These are phyloP conservation scores for Lachancea dasiensis DNA, from an alignment of 805 yeast species.

Conservation along the genomic window DNA sequence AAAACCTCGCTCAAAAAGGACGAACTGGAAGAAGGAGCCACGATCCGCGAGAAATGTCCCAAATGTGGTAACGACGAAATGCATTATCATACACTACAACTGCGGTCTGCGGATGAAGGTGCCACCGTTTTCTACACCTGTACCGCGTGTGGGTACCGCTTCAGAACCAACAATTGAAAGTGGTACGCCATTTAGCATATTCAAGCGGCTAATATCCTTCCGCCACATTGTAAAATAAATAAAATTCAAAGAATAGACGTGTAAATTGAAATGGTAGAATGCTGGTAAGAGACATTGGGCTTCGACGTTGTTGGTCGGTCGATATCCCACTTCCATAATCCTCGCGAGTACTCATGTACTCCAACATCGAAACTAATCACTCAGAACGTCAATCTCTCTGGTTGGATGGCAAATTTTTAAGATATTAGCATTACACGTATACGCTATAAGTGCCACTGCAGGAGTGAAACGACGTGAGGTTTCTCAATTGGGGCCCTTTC, in stretches of 20 bases:
- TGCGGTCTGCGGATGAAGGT: constrained; percentile 99
- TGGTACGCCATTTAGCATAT: no score
- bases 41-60: constrained; percentile 97
- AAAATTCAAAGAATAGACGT: no score
- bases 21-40: constrained; percentile 91
- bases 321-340: no score
- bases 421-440: neutral
- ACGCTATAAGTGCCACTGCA: neutral
- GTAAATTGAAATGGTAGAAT: no score
- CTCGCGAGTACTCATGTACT: no score
- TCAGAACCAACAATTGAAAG: constrained; percentile 80
- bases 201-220: no score
- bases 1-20: constrained; percentile 72
- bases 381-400: neutral
- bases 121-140: constrained; percentile 98
- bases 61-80: constrained; percentile 97
- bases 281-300: no score
- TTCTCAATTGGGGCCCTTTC: neutral
- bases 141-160: constrained; percentile 85
- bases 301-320: no score
- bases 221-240: no score
- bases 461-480: no score
- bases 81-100: constrained; percentile 94
- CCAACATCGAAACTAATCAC: neutral
- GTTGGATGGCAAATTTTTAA: constrained; percentile 4